phyloP scores from a whole-genome alignment of 108 stramenopile species.

The Fistulifera pelliculosa region DNA sequence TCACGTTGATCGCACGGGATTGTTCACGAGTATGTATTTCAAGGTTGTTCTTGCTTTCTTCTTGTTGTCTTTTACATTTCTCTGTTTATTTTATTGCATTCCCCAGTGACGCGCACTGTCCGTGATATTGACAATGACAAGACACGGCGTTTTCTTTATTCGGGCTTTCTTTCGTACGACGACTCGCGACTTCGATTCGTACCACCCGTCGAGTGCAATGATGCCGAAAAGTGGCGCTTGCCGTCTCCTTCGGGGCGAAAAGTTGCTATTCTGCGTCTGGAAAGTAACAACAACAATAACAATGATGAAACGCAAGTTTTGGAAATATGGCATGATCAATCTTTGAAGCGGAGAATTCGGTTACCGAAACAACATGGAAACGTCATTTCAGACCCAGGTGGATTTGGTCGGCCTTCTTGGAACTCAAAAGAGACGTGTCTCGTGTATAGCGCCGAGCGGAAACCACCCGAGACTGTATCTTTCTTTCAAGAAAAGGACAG shows the following conservation, averaged over 20 bases:
- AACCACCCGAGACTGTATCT: constrained; percentile 40
- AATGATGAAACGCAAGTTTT: constrained; percentile 19
- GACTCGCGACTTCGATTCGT: neutral
- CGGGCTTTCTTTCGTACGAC: constrained; percentile 11
- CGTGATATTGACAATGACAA: constrained; percentile 61
- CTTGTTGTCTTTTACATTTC: no score
- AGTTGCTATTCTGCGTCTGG: constrained; percentile 50
- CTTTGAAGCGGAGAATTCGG: constrained; percentile 38
- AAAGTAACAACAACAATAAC: constrained; percentile 24
- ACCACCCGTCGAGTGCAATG: constrained; percentile 48
- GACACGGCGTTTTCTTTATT: constrained; percentile 46
- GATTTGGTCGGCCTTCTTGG: constrained; percentile 60
- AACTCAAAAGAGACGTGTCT: constrained; percentile 45
- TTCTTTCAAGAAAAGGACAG: constrained; percentile 8
- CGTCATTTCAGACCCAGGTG: constrained; percentile 51
- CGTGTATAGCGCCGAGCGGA: constrained; percentile 61
- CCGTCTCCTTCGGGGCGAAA: constrained; percentile 61
- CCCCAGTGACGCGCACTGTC: constrained; percentile 41
- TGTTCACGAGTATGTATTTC: no score
- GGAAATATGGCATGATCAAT: constrained; percentile 57
- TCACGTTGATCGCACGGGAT: constrained; percentile 19
- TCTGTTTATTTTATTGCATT: constrained; percentile 31
- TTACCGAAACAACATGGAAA: constrained; percentile 44
- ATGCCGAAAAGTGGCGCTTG: constrained; percentile 42
- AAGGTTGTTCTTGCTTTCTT: no score